Evolutionary conservation across 441 rosid species (phyloP), one percentile per base, ranked within the genome.

Genomic region (Euphorbia celastroides): DNA sequence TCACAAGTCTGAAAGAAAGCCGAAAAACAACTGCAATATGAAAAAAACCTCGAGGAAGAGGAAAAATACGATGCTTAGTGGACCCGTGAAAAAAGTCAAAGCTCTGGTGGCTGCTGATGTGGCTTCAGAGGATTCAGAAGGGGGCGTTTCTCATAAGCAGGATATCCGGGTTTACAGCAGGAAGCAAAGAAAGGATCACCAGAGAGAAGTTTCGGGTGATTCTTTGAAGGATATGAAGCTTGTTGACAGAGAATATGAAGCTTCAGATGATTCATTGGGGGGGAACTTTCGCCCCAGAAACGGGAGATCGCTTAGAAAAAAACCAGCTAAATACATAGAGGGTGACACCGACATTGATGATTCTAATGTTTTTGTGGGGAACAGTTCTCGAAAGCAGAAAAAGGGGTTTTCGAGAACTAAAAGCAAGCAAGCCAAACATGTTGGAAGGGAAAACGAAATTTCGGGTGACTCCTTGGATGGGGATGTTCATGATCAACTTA

Each of bases 191-290:
- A 77, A 69, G 55, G 59, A 30, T 12, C 34, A 56, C n/a, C 68
- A 36, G 57, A 80, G 72, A 60, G 76, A 70, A 58, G 30, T 65
- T 68, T 70, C 79, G 13, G 73, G 57, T 68, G 80, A 74, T 60
- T 55, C 57, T 25, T 32, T 56, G 25, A 72, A 51, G 31, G 75
- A 13, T 34, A 38, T 57, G 64, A 65, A 48, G 50, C 72, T 71
- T 46, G 52, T 27, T 26, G 75, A 75, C 63, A 51, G 73, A 25
- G 89, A 86, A 70, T 71, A 76, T 68, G 86, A 72, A 23, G 79
- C 73, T 77, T 86, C 90, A 27, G 88, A 91, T 77, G 82, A 84
- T 83, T 82, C 85, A 34, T 75, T 78, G 65, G 89, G 77, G 44
- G 82, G 74, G 28, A 73, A 75, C 60, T 69, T 78, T 66, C 71